Evolutionary conservation across 768 basidiomycete genomes (phyloP).

Genomic region (Lactifluus hygrophoroides): DNA sequence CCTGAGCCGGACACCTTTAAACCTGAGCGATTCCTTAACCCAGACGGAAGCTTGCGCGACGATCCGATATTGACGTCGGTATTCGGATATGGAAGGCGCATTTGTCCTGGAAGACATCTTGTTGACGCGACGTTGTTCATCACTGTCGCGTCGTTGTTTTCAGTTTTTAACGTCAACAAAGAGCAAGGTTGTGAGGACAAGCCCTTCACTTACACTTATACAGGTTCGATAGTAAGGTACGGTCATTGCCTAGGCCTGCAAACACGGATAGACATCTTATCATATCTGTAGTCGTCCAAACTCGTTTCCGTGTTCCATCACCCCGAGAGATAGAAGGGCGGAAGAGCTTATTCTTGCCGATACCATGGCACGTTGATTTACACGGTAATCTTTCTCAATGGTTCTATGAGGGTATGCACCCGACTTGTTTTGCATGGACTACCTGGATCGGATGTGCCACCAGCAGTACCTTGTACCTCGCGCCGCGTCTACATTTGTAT

Average conservation of each 20-base stretch:
- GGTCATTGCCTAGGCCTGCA: too few species aligned
- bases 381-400: too few species aligned
- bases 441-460: too few species aligned
- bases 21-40: constrained; percentile 21
- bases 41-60: constrained; percentile 1
- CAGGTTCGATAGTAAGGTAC: neutral
- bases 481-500: too few species aligned
- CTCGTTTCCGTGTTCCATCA: neutral
- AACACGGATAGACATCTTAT: neutral
- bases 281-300: neutral
- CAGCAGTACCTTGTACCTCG: too few species aligned
- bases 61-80: neutral
- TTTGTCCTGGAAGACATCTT: constrained; percentile 16
- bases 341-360: neutral
- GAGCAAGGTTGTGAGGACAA: neutral
- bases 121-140: constrained; percentile 15
- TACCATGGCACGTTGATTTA: neutral
- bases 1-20: constrained; percentile 22
- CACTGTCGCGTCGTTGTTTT: neutral
- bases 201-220: neutral
- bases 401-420: too few species aligned
- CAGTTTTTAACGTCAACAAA: neutral
- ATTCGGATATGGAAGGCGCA: constrained; percentile 11
- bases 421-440: too few species aligned
- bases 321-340: neutral